Percentiles rank a stretch among this genome's conserved stretches.
Conservation (phyloP, 345 rosid genomes). For the Gossypium bickii region DNA sequence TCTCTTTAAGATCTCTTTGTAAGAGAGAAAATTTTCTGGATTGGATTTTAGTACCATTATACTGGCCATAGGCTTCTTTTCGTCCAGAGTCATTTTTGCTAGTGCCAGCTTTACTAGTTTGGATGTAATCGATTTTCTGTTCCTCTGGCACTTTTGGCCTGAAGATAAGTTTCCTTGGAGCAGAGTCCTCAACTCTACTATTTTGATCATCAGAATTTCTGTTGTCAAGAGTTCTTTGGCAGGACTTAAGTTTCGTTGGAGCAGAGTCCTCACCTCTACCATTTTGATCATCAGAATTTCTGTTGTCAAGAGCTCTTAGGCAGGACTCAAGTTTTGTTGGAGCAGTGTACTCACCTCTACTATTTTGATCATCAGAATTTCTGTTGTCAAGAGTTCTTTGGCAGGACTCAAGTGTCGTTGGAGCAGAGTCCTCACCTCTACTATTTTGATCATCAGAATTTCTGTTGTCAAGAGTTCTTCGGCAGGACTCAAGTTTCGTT, state of each 20-base stretch:
- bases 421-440: slow-evolving; percentile 20
- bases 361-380: slow-evolving; percentile 8
- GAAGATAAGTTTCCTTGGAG: slow-evolving; percentile 55
- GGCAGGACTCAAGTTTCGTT: slow-evolving; percentile 50
- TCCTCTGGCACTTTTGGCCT: slow-evolving; percentile 36
- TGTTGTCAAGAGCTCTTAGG: slow-evolving; percentile 32
- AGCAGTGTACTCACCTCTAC: slow-evolving; percentile 15
- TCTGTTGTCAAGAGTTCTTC: slow-evolving; percentile 29
- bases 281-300: slow-evolving; percentile 11
- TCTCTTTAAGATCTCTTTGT: slow-evolving; percentile 41
- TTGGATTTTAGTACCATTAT: slow-evolving; percentile 19
- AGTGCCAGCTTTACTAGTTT: background rate
- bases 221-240: slow-evolving; percentile 34
- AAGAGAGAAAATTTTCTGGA: slow-evolving; percentile 41
- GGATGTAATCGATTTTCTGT: slow-evolving; percentile 16
- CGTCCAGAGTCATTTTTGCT: slow-evolving; percentile 22
- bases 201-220: slow-evolving; percentile 27
- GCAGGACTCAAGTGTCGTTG: slow-evolving; percentile 53
- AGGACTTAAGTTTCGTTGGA: slow-evolving; percentile 54
- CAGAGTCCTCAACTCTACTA: slow-evolving; percentile 12
- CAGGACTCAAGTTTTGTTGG: slow-evolving; percentile 55
- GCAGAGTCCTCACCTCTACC: slow-evolving; percentile 13
- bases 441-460: slow-evolving; percentile 10
- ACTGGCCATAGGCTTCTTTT: slow-evolving; percentile 14
- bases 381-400: slow-evolving; percentile 31